Evolutionary conservation across 192 early-diverging fungal species (phyloP).

Genomic region (Rhizoclosmatium globosum): DNA sequence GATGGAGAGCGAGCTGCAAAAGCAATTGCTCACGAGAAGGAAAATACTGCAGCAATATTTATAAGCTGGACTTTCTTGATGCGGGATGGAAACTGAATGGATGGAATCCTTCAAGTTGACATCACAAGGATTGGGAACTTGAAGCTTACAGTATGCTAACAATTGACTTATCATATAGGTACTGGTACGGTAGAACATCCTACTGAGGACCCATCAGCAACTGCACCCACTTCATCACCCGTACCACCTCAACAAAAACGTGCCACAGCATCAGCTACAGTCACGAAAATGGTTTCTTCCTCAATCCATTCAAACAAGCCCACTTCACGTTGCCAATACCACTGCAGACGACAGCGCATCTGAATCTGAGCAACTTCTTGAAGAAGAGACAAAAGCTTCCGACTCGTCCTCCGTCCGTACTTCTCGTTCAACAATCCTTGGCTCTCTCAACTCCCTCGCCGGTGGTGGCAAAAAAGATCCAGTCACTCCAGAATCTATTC

Average conservation of each 20-base stretch:
- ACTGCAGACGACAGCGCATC: not conserved
- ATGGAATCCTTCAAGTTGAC: too few relatives aligned
- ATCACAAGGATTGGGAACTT: too few relatives aligned
- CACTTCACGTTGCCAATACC: not conserved
- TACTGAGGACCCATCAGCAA: not conserved
- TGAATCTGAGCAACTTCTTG: not conserved
- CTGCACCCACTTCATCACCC: not conserved
- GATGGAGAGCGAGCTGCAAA: too few relatives aligned
- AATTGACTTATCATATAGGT: too few relatives aligned
- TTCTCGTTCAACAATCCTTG: not conserved
- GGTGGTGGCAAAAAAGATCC: not conserved
- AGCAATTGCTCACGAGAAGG: too few relatives aligned
- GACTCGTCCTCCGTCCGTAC: too few relatives aligned
- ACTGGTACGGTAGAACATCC: too few relatives aligned
- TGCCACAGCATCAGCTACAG: not conserved
- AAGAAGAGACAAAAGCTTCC: too few relatives aligned
- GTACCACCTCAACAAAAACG: not conserved
- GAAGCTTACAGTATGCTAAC: too few relatives aligned
- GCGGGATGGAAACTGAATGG: too few relatives aligned
- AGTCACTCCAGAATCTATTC: conserved; percentile 12
- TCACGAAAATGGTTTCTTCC: conserved; percentile 14
- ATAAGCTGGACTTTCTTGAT: too few relatives aligned
- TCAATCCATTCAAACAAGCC: not conserved
- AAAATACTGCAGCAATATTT: too few relatives aligned
- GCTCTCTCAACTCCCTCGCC: not conserved